Conservation (phyloP, 352 stramenopile species). For the Globisporangium orthogonon region DNA sequence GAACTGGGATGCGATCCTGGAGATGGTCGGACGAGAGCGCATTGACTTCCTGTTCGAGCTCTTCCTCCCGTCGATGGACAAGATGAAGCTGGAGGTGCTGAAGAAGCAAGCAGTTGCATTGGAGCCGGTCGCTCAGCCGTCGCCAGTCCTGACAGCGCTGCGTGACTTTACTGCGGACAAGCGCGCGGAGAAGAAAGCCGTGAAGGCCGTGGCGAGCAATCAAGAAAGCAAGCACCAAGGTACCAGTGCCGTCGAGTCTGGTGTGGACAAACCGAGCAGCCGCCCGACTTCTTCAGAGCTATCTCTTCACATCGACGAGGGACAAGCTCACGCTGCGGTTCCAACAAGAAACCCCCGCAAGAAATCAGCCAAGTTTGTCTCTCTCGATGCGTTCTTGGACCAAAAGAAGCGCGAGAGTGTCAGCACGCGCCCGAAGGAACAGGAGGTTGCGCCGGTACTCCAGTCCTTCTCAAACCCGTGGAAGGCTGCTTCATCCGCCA, state of each 20-base stretch:
- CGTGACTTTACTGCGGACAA: constrained; percentile 10
- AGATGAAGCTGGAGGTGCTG: constrained; percentile 45
- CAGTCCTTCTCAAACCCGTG: constrained; percentile 15
- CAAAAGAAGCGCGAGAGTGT: constrained; percentile 9
- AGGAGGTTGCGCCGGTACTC: not conserved
- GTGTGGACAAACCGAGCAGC: not conserved
- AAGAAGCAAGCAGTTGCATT: not conserved
- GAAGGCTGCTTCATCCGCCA: not conserved
- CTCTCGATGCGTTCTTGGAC: constrained; percentile 39
- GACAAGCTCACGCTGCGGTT: not conserved
- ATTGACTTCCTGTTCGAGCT: constrained; percentile 47
- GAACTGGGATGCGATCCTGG: constrained; percentile 39
- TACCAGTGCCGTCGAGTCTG: not conserved
- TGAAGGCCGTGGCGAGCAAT: constrained; percentile 1
- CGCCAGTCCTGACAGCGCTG: constrained; percentile 4
- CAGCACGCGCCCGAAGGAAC: constrained; percentile 13
- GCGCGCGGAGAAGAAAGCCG: constrained; percentile 4
- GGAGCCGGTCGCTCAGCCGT: not conserved
- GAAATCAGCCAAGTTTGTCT: constrained; percentile 51
- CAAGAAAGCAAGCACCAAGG: not conserved
- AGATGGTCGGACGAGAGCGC: constrained; percentile 37
- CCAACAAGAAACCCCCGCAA: constrained; percentile 7
- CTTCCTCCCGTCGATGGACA: constrained; percentile 50
- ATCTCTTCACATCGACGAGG: not conserved
- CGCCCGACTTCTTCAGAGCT: not conserved